Evolutionary conservation across 345 rosid genomes (phyloP), one percentile per base, ranked within the genome.

Genomic region (Turnera subulata): DNA sequence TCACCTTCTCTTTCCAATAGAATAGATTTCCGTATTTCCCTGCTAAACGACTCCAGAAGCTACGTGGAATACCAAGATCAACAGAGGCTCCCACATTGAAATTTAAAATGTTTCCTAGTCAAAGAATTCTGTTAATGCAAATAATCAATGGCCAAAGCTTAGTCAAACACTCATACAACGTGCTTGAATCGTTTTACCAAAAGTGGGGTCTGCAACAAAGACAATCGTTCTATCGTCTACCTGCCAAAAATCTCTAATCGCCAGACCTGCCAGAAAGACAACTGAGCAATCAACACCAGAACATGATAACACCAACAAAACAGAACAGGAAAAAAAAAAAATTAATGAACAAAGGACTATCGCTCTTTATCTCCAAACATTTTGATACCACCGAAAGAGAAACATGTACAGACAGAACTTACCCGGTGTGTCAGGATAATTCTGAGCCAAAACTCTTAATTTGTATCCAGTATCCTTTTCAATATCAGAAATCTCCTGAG

Each of bases 381-480:
- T n/a, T n/a, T n/a, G n/a, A n/a, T n/a, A n/a, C n/a, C n/a, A n/a
- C n/a, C n/a, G n/a, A n/a, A n/a, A n/a, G n/a, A 49, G 18, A 39
- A n/a, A 48, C 50, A 23, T 22, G 23, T 49, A 22, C 29, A 26
- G 15, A 50, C 13, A 50, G 56, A 55, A n/a, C 20, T 40, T 51
- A 88, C 97, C 96, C 2, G 97, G 97, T 53, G 97, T 91, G 33
- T 80, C 85, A 12, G 97, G 98, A 72, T 88, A 91, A 78, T 85
- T 91, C 59, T 91, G 98, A 55, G 96, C 96, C 67, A 91, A 68
- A 59, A 91, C 82, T 80, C 92, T 82, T 52, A 91, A 53, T 61
- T 85, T 91, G 72, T 80, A 91, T 60, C 96, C 95, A 9, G 98
- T 88, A 65, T 88, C 86, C 76, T 84, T 82, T 76, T 88, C 94